Percentiles rank a stretch among this genome's conserved stretches.
Evolutionary conservation across 129 eudicot genomes (phyloP).

Genomic region (Tagetes patula): DNA sequence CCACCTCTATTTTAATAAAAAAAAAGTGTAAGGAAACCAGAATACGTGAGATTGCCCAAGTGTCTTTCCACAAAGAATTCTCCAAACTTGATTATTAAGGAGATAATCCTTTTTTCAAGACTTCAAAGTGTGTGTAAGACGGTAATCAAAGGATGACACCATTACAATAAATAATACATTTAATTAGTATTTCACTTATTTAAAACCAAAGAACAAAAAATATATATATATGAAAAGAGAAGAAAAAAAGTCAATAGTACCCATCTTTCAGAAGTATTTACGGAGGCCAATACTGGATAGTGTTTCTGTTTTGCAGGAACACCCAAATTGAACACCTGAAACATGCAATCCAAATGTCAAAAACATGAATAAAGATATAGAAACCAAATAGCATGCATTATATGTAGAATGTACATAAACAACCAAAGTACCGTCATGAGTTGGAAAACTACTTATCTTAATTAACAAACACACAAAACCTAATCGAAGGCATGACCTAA

Average conservation of each 20-base stretch:
- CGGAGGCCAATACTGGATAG: neutral
- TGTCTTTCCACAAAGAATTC: neutral
- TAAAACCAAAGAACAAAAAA: too few relatives aligned
- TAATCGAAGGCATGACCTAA: neutral
- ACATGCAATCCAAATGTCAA: neutral
- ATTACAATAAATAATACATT: neutral
- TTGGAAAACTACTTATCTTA: too few relatives aligned
- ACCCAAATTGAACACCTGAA: neutral
- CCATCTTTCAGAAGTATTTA: neutral
- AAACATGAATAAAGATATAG: neutral
- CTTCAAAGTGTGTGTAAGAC: neutral
- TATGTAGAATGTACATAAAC: neutral
- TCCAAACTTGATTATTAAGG: slow-evolving; percentile 22
- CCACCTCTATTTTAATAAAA: neutral
- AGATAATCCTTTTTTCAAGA: neutral
- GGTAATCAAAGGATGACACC: neutral
- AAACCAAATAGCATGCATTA: neutral
- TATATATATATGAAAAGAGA: neutral
- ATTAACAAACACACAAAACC: neutral
- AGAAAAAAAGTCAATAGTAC: neutral
- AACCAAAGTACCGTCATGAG: neutral
- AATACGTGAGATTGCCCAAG: neutral
- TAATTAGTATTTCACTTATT: neutral
- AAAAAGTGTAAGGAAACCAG: too few relatives aligned
- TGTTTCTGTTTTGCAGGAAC: neutral